A percentile compares a stretch with the other conserved stretches of the same genome.
Conservation (phyloP, 2,329 filamentous ascomycete genomes). For the Ascochyta pisi region DNA sequence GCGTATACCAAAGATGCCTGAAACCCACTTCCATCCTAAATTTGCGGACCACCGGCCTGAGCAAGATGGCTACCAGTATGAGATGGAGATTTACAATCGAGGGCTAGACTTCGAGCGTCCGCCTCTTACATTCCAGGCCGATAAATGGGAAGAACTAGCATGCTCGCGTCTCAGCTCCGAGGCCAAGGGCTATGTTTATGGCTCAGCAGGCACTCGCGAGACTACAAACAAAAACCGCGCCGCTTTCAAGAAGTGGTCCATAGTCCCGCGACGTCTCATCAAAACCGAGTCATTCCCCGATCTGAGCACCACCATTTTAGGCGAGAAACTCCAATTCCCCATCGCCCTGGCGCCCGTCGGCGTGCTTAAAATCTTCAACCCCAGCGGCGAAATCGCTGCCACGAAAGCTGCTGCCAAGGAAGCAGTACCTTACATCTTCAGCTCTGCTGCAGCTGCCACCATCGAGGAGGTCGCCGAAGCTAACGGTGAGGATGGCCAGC, state of each 20-base stretch:
- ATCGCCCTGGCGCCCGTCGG: slow-evolving; percentile 71
- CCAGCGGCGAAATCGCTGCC: slow-evolving; percentile 67
- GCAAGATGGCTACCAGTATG: slow-evolving; percentile 33
- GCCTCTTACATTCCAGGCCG: slow-evolving; percentile 42
- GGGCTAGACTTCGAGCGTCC: slow-evolving; percentile 45
- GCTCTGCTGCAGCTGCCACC: slow-evolving; percentile 65
- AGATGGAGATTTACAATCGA: slow-evolving; percentile 39
- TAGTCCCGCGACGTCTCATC: slow-evolving; percentile 28
- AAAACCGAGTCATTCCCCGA: slow-evolving; percentile 21
- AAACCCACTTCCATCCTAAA: slow-evolving; percentile 20
- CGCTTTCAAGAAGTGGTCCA: slow-evolving; percentile 34
- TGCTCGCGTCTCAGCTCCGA: slow-evolving; percentile 37
- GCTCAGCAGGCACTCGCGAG: slow-evolving; percentile 42
- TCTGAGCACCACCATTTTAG: slow-evolving; percentile 39
- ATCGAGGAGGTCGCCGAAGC: slow-evolving; percentile 70
- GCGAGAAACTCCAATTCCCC: slow-evolving; percentile 56
- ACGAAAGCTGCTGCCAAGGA: slow-evolving; percentile 66
- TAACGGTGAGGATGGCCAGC: slow-evolving; percentile 57
- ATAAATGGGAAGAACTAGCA: slow-evolving; percentile 32
- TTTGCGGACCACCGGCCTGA: slow-evolving; percentile 18
- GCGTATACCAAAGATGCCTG: slow-evolving; percentile 11
- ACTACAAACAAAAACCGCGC: slow-evolving; percentile 40
- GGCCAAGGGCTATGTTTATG: slow-evolving; percentile 44
- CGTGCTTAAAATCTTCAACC: slow-evolving; percentile 70
- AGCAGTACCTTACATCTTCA: slow-evolving; percentile 68